Percentiles rank a stretch among this genome's conserved stretches.
Conservation (phyloP, 495 filamentous ascomycete genomes). For the Bacidia rubella region DNA sequence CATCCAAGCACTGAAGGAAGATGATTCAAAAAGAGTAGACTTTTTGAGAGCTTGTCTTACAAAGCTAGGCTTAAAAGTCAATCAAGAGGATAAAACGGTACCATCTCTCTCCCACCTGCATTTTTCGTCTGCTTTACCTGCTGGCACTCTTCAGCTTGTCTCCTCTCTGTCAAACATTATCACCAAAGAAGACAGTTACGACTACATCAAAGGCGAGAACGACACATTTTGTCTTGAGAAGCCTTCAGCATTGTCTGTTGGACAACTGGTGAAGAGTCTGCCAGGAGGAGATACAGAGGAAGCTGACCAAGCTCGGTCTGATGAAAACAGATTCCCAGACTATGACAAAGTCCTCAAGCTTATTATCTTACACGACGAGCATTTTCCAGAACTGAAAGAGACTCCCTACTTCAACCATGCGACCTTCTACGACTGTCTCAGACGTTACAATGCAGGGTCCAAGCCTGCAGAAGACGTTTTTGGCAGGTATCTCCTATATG, state of each 20-base stretch:
- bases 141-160: slow-evolving; percentile 53
- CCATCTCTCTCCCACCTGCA: slow-evolving; percentile 79
- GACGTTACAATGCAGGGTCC: slow-evolving; percentile 47
- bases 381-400: slow-evolving; percentile 55
- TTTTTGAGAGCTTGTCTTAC: slow-evolving; percentile 72
- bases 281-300: slow-evolving; percentile 13
- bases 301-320: slow-evolving; percentile 22
- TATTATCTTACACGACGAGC: slow-evolving; percentile 53
- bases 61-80: slow-evolving; percentile 73
- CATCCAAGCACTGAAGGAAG: slow-evolving; percentile 52
- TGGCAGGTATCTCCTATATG: slow-evolving; percentile 71
- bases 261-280: slow-evolving; percentile 38
- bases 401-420: slow-evolving; percentile 85
- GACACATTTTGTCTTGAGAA: slow-evolving; percentile 72
- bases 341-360: slow-evolving; percentile 63
- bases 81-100: slow-evolving; percentile 50
- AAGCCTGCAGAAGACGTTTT: slow-evolving; percentile 45
- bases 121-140: slow-evolving; percentile 55
- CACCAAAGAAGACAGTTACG: slow-evolving; percentile 48
- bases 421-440: slow-evolving; percentile 61
- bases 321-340: slow-evolving; percentile 51
- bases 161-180: slow-evolving; percentile 53
- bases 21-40: slow-evolving; percentile 54
- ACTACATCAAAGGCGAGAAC: slow-evolving; percentile 71
- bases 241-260: slow-evolving; percentile 48